Evolutionary conservation across 495 filamentous ascomycete genomes (phyloP).

Genomic region (Annulohypoxylon nitens): DNA sequence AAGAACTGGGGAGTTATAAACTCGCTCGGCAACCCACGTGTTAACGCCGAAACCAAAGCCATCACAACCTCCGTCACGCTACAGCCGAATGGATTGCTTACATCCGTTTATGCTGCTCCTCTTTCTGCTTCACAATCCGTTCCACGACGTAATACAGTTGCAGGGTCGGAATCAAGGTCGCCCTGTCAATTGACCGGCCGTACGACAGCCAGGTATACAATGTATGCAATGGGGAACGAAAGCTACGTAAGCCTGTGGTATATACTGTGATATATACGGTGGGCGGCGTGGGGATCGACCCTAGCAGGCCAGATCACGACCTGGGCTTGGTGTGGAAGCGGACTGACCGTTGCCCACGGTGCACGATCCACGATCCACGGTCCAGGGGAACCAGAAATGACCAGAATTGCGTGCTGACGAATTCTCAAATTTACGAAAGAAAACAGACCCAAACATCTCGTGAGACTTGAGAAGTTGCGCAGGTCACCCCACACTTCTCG

Average conservation of each 20-base stretch:
- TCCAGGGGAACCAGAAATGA: neutral
- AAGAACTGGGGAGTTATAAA: slow-evolving; percentile 6
- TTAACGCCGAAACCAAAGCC: slow-evolving; percentile 14
- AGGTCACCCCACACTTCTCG: slow-evolving; percentile 42
- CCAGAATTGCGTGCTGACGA: slow-evolving; percentile 29
- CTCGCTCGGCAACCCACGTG: slow-evolving; percentile 13
- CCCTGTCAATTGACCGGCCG: slow-evolving; percentile 25
- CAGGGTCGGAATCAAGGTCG: slow-evolving; percentile 18
- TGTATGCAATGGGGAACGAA: slow-evolving; percentile 2
- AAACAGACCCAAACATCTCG: slow-evolving; percentile 39
- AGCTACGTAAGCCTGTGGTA: slow-evolving; percentile 31
- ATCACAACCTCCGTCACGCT: slow-evolving; percentile 14
- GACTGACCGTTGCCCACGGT: slow-evolving; percentile 21
- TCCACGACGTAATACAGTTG: slow-evolving; percentile 23
- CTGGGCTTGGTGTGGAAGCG: slow-evolving; percentile 32
- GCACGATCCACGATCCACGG: slow-evolving; percentile 8
- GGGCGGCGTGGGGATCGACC: slow-evolving; percentile 21
- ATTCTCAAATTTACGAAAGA: slow-evolving; percentile 27
- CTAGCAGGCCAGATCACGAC: slow-evolving; percentile 12
- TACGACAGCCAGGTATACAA: neutral
- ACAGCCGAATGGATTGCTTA: slow-evolving; percentile 20
- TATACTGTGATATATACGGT: slow-evolving; percentile 8
- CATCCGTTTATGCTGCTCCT: slow-evolving; percentile 10
- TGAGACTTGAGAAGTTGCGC: slow-evolving; percentile 35
- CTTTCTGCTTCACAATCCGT: slow-evolving; percentile 15